These are phyloP conservation scores for Saksenaea oblongispora DNA, from an alignment of 371 early-diverging fungal genomes.

Conservation along the genomic window DNA sequence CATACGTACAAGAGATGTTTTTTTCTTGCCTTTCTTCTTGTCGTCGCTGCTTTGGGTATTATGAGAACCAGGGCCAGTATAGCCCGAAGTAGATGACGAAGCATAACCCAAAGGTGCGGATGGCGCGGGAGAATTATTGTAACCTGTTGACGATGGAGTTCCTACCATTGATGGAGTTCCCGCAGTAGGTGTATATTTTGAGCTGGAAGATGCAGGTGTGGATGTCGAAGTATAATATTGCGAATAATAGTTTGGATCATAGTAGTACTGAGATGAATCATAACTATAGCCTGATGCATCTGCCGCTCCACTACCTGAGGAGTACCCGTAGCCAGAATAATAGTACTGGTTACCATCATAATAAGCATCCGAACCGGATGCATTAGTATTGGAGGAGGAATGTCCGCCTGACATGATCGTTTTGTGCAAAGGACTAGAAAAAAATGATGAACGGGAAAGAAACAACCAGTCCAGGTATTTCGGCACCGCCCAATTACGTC, in stretches of 20 bases:
- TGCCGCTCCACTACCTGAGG: constrained; percentile 17
- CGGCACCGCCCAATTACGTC: no score
- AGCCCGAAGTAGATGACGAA: constrained; percentile 15
- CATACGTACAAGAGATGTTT: constrained; percentile 66
- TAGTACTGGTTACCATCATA: constrained; percentile 26
- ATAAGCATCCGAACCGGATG: constrained; percentile 12
- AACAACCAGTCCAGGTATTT: neutral
- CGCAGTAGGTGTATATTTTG: constrained; percentile 10
- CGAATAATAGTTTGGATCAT: constrained; percentile 38
- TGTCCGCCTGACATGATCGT: neutral
- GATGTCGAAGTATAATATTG: constrained; percentile 26
- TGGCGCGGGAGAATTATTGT: neutral
- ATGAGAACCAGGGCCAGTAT: constrained; percentile 13
- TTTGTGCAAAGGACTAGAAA: neutral
- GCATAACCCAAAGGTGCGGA: constrained; percentile 2
- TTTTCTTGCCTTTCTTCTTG: constrained; percentile 43
- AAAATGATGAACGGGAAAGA: neutral
- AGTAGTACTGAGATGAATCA: constrained; percentile 24
- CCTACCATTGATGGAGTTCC: constrained; percentile 14
- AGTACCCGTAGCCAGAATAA: constrained; percentile 38
- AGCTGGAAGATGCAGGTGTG: constrained; percentile 4
- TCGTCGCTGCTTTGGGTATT: neutral
- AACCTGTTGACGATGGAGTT: constrained; percentile 1
- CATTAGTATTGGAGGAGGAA: constrained; percentile 3
- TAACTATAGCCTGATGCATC: constrained; percentile 18